Evolutionary conservation across 192 early-diverging fungal genomes (phyloP).

Genomic region (Gaertneriomyces semiglobifer): DNA sequence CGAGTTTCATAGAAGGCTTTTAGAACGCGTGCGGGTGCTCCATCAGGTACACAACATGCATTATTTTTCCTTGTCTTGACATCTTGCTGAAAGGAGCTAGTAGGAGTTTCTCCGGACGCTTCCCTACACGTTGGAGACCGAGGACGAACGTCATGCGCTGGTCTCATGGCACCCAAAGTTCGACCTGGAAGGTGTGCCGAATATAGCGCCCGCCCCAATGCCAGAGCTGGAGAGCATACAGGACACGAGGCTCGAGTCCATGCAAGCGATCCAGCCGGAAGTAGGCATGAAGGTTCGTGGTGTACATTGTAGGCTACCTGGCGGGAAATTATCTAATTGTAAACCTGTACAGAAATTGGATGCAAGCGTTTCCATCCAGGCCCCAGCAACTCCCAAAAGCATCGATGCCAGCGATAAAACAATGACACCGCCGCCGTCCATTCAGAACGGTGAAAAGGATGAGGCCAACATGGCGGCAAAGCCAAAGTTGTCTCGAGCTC

Average conservation of each 20-base stretch:
- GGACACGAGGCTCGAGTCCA: neutral
- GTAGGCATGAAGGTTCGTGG: neutral
- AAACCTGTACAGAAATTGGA: too few relatives aligned
- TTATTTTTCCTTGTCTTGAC: neutral
- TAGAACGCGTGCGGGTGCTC: slow-evolving; percentile 1
- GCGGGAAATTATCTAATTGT: too few relatives aligned
- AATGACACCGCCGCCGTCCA: too few relatives aligned
- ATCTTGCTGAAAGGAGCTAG: neutral
- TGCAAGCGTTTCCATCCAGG: too few relatives aligned
- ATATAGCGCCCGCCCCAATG: slow-evolving; percentile 21
- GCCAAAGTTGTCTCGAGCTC: slow-evolving; percentile 22
- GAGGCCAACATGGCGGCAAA: neutral
- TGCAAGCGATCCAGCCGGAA: neutral
- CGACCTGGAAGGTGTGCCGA: slow-evolving; percentile 30
- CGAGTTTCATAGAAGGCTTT: slow-evolving; percentile 19
- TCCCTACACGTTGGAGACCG: neutral
- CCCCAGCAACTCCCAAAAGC: too few relatives aligned
- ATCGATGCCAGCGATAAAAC: too few relatives aligned
- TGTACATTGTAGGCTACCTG: too few relatives aligned
- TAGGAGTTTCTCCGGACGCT: slow-evolving; percentile 25
- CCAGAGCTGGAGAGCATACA: slow-evolving; percentile 13
- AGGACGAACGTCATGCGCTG: slow-evolving; percentile 10
- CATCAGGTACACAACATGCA: slow-evolving; percentile 21
- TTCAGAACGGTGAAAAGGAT: too few relatives aligned
- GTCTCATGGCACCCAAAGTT: slow-evolving; percentile 35